Evolutionary conservation across 306 rosid species (phyloP).

Genomic region (Castanea sativa): DNA sequence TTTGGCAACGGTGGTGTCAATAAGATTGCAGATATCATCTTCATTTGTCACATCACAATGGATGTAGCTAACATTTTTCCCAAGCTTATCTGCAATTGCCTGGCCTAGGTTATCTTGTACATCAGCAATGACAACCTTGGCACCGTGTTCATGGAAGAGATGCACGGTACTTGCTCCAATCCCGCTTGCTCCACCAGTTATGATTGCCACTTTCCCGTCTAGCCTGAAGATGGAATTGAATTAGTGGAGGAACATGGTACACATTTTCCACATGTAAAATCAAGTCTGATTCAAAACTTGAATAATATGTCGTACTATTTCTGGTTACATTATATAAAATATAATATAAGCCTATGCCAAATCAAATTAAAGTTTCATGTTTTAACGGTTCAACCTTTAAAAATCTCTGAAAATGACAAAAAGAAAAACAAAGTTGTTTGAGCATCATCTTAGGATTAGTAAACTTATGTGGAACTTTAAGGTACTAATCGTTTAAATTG

Average conservation of each 20-base stretch:
- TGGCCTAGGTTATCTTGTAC: slow-evolving; percentile 35
- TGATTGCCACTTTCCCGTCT: slow-evolving; percentile 34
- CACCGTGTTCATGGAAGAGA: slow-evolving; percentile 29
- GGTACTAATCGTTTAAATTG: too few species aligned
- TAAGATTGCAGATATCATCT: slow-evolving; percentile 16
- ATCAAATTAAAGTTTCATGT: neutral
- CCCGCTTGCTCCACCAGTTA: slow-evolving; percentile 45
- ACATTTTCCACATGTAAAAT: neutral
- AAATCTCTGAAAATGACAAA: too few species aligned
- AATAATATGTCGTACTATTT: too few species aligned
- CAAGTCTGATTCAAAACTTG: neutral
- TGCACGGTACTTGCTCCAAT: slow-evolving; percentile 33
- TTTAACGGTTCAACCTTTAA: neutral
- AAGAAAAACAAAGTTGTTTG: too few species aligned
- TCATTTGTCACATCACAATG: slow-evolving; percentile 36
- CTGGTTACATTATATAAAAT: too few species aligned
- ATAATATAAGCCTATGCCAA: too few species aligned
- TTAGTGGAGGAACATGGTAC: neutral
- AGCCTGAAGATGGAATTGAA: slow-evolving; percentile 12
- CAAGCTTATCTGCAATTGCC: slow-evolving; percentile 23
- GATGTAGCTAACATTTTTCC: slow-evolving; percentile 20
- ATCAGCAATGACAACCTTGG: slow-evolving; percentile 34
- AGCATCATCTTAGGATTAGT: too few species aligned
- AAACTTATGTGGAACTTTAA: too few species aligned
- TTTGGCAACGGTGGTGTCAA: slow-evolving; percentile 20